A percentile compares a stretch with the other conserved stretches of the same genome.
These are phyloP conservation scores for Leishmania braziliensis DNA, from an alignment of 208 protist species.

Conservation along the genomic window DNA sequence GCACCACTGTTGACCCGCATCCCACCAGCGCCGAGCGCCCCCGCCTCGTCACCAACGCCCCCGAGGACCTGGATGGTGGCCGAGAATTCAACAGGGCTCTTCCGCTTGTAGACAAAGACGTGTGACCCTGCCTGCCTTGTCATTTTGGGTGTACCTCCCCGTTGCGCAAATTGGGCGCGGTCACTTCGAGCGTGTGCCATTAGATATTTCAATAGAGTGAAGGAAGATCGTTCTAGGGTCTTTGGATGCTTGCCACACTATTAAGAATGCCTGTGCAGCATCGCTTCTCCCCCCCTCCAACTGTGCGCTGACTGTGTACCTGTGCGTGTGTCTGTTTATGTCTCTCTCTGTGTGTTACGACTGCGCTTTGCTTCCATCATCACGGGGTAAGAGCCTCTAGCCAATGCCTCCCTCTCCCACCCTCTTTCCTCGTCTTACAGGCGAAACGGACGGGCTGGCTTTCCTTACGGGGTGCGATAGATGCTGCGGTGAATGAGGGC, in stretches of 20 bases:
- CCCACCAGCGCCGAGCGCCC: background rate
- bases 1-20: background rate
- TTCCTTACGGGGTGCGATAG: background rate
- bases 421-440: background rate
- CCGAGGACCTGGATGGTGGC: slow-evolving; percentile 21
- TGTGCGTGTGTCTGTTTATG: background rate
- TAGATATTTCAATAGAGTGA: background rate
- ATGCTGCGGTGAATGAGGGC: background rate
- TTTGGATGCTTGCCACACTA: background rate
- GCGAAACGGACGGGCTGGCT: too few relatives aligned
- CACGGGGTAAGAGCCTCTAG: background rate
- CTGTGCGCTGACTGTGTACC: background rate
- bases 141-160: background rate
- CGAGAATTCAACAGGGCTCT: slow-evolving; percentile 30
- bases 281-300: background rate
- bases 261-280: background rate
- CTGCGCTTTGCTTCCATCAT: background rate
- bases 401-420: background rate
- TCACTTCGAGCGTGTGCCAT: background rate
- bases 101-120: slow-evolving; percentile 23
- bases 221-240: background rate
- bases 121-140: background rate
- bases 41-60: background rate
- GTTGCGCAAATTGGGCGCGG: background rate
- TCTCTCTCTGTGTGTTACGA: background rate